These are phyloP conservation scores for Aureobasidium melanogenum DNA, from an alignment of 2,329 filamentous ascomycete genomes.

Conservation along the genomic window DNA sequence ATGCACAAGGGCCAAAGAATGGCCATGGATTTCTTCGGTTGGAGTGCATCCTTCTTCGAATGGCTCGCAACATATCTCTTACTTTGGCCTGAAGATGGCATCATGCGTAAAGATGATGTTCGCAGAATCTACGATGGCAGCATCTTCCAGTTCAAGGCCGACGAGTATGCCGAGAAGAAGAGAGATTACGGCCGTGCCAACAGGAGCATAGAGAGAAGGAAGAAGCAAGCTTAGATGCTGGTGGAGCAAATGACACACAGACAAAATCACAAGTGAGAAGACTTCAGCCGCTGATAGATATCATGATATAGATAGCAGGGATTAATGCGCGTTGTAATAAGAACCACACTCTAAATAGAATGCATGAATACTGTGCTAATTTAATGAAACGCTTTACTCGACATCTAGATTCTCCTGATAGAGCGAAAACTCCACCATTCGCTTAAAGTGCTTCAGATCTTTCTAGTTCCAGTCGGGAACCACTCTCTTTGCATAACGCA, in stretches of 20 bases:
- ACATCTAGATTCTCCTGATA: neutral
- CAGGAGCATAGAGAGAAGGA: neutral
- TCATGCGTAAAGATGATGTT: slow-evolving; percentile 50
- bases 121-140: slow-evolving; percentile 45
- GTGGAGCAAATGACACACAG: neutral
- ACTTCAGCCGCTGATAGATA: neutral
- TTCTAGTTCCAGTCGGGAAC: slow-evolving; percentile 40
- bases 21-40: slow-evolving; percentile 37
- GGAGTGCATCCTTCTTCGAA: slow-evolving; percentile 37
- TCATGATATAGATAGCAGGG: neutral
- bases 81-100: slow-evolving; percentile 33
- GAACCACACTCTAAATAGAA: neutral
- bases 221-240: neutral
- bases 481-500: slow-evolving; percentile 51
- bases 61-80: slow-evolving; percentile 19
- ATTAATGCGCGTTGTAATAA: neutral
- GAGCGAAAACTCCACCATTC: neutral
- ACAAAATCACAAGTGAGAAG: neutral
- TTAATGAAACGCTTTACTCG: neutral
- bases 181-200: neutral
- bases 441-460: neutral
- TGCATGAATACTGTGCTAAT: neutral
- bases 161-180: slow-evolving; percentile 23
- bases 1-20: slow-evolving; percentile 35
- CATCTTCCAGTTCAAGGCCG: slow-evolving; percentile 38